Evolutionary conservation across 2,329 filamentous ascomycete genomes (phyloP).

Genomic region (Lizonia empirigonia): DNA sequence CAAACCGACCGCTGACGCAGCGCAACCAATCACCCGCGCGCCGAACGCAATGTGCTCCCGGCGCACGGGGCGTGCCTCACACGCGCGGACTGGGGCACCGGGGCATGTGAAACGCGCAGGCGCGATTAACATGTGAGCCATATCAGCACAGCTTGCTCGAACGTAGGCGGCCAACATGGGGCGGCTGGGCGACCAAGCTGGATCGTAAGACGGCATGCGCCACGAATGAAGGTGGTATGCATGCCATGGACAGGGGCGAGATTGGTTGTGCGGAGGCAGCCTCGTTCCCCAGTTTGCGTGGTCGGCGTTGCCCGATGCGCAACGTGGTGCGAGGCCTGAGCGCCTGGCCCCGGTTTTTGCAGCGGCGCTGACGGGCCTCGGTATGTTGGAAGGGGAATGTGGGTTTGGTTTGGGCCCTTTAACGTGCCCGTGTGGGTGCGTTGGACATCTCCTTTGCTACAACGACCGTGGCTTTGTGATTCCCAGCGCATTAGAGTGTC

Average conservation of each 20-base stretch:
- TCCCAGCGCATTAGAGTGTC: constrained; percentile 2
- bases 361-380: constrained; percentile 8
- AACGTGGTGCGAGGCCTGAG: constrained; percentile 8
- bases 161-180: no score
- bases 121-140: constrained; percentile 20
- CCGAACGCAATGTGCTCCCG: constrained; percentile 16
- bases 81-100: no score
- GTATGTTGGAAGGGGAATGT: constrained; percentile 14
- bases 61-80: constrained; percentile 23
- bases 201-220: no score
- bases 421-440: constrained; percentile 4
- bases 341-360: constrained; percentile 8
- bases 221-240: no score
- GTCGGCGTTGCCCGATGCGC: constrained; percentile 9
- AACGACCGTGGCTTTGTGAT: neutral
- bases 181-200: no score
- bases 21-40: constrained; percentile 17
- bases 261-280: constrained; percentile 13
- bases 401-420: constrained; percentile 12
- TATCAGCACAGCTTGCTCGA: no score
- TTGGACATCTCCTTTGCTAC: constrained; percentile 7
- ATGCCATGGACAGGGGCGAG: no score
- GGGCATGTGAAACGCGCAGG: constrained; percentile 22
- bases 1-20: constrained; percentile 1
- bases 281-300: constrained; percentile 11